Evolutionary conservation across 768 basidiomycete genomes (phyloP).

Genomic region (Boletus fagicola): DNA sequence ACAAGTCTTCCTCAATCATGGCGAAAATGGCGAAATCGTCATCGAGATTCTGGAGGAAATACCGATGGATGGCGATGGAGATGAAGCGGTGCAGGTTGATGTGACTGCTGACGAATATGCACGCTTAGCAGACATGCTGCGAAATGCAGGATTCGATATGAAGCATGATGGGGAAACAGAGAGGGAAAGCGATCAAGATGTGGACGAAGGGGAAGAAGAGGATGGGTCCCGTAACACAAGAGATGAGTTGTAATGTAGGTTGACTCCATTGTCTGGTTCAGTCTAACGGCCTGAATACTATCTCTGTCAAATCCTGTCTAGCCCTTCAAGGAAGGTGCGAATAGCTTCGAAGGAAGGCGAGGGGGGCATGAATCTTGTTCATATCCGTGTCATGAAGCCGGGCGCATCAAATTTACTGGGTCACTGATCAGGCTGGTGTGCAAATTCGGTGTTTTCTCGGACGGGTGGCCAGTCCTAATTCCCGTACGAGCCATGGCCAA

Average conservation of each 20-base stretch:
- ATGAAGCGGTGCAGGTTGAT: slow-evolving; percentile 24
- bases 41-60: slow-evolving; percentile 47
- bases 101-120: slow-evolving; percentile 41
- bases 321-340: slow-evolving; percentile 4
- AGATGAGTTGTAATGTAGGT: slow-evolving; percentile 35
- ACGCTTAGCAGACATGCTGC: slow-evolving; percentile 48
- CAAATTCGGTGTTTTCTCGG: slow-evolving; percentile 9
- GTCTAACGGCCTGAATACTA: slow-evolving; percentile 20
- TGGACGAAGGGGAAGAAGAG: slow-evolving; percentile 34
- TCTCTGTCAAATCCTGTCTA: slow-evolving; percentile 5
- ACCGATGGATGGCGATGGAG: slow-evolving; percentile 33
- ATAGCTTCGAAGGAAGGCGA: slow-evolving; percentile 6
- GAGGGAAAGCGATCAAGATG: slow-evolving; percentile 18
- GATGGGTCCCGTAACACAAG: slow-evolving; percentile 30
- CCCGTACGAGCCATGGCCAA: slow-evolving; percentile 13
- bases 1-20: slow-evolving; percentile 43
- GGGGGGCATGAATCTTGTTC: slow-evolving; percentile 9
- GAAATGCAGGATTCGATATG: slow-evolving; percentile 53
- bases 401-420: slow-evolving; percentile 17
- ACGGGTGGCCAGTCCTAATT: slow-evolving; percentile 17
- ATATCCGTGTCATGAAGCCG: slow-evolving; percentile 26
- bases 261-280: slow-evolving; percentile 12
- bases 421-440: slow-evolving; percentile 6
- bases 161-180: slow-evolving; percentile 34
- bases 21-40: slow-evolving; percentile 41